Conservation (phyloP, 2,329 filamentous ascomycete genomes). For the Scolecobasidium constrictum region DNA sequence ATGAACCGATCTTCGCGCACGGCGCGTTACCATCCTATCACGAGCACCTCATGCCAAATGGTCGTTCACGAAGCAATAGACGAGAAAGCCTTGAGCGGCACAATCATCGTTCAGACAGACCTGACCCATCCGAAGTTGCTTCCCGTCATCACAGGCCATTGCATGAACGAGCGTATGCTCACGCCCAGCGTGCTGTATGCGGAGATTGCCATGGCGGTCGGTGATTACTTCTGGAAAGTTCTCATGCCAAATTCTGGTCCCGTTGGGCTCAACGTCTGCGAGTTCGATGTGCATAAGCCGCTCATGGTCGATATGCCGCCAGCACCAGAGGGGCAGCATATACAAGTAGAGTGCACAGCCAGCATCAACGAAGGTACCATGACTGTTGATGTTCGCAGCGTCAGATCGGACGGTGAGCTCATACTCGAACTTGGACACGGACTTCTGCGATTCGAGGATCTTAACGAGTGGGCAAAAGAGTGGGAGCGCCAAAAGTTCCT, state of each 20-base stretch:
- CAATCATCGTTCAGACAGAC: slow-evolving; percentile 10
- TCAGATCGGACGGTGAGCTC: slow-evolving; percentile 1
- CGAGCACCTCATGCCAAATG: slow-evolving; percentile 5
- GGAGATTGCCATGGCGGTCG: slow-evolving; percentile 10
- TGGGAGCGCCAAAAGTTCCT: slow-evolving; percentile 13
- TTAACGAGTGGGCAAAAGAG: slow-evolving; percentile 2
- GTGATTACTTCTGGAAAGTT: slow-evolving; percentile 9
- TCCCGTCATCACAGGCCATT: slow-evolving; percentile 5
- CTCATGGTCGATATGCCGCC: slow-evolving; percentile 5
- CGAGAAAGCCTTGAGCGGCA: background rate
- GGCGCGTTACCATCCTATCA: no score
- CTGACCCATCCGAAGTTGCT: slow-evolving; percentile 8
- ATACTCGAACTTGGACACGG: slow-evolving; percentile 7
- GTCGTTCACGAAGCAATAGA: slow-evolving; percentile 4
- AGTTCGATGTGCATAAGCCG: slow-evolving; percentile 10
- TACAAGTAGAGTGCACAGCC: slow-evolving; percentile 3
- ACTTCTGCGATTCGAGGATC: slow-evolving; percentile 7
- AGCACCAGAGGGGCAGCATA: slow-evolving; percentile 2
- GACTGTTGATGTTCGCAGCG: background rate
- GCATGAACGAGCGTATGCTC: slow-evolving; percentile 6
- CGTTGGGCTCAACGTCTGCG: slow-evolving; percentile 9
- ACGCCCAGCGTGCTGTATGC: slow-evolving; percentile 5
- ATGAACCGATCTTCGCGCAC: no score
- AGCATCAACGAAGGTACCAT: slow-evolving; percentile 1
- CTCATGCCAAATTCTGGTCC: background rate